Base-by-base conservation (phyloP, 192 early-diverging fungal species). In the Rhizophagus clarus region DNA sequence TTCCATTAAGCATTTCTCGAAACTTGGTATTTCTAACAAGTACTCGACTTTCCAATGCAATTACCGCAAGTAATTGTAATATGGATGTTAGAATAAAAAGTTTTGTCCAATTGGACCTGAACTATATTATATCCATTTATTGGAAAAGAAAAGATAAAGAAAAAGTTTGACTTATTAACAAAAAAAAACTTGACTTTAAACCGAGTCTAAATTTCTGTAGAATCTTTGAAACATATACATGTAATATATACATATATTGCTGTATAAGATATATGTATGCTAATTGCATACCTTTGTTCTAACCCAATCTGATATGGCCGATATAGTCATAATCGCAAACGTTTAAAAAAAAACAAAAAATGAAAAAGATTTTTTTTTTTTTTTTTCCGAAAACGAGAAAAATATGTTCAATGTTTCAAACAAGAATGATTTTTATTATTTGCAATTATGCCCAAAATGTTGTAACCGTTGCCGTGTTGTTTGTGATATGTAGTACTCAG, bases 31-130 rank as follows among this genome's bases (percentile, higher is more conserved):
- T 75, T 61, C 49, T 56, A 22, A 14, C 2, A 37, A 56, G 32
- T 32, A 75, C 74, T 22, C 60, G 60, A 15, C 11, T 32, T 22
- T 75, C 74, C 20, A 75, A 61, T 32, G 32, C 22, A 34, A 75
- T 40, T 20, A 75, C 60, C 4, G 61, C 11, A 75, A 61, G 29
- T 22, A 32, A 24, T 56, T 75, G 74, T 32, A 62, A 7, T 61
- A 75, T 75, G 24, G 74, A 75, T 62, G 60, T 37, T 6, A 75
- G 17, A 56, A 62, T 24, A 40, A 75, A 75, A 61, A 61, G 60
- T 61, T 37, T 75, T 37, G 74, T 75, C 74, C 74, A 75, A 29
- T 62, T 61, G 4, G 74, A 75, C 28, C 28, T 31, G 17, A 56
- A 56, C 51, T 56, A 56, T 17, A 51, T 56, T 5, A 20, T 17